Base-by-base conservation (phyloP, 139 green algal genomes). In the Mychonastes homosphaera region DNA sequence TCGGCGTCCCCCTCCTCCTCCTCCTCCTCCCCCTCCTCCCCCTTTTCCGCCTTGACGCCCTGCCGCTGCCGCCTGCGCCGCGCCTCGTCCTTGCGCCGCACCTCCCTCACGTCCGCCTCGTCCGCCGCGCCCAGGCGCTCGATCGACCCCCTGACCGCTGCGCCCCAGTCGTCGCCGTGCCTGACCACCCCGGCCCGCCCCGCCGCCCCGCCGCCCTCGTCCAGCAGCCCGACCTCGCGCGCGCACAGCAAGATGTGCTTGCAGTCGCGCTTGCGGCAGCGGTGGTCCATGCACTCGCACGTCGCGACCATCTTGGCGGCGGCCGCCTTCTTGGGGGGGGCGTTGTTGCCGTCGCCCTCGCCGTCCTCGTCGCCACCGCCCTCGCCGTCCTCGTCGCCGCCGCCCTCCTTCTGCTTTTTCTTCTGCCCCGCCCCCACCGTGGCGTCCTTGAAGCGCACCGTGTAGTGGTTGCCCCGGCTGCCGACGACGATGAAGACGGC, bases 241-340 rank as follows among this genome's bases (percentile, higher is more conserved):
- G 29, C 12, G 6, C 51, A 58, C 6, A 74, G 50, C 2, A 50
- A 33, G 39, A 82, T 82, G 64, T 79, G 71, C 53, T 79, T 82
- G 67, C 74, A 79, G 35, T 78, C 69, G 7, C 50, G 63, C 46
- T 70, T 73, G 6, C 74, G 63, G 10, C 39, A 57, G 21, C 69
- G 44, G 52, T 64, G 53, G 56, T 81, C 74, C 38, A 76, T 61
- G 60, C 74, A 81, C 23, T 65, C 32, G 53, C 74, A 81, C 41
- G 26, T 75, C 34, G 58, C n/a, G n/a, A n/a, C n/a, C n/a, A n/a
- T n/a, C n/a, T n/a, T n/a, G n/a, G n/a, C n/a, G n/a, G n/a, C n/a
- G n/a, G n/a, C n/a, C n/a, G n/a, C n/a, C n/a, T n/a, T n/a, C n/a
- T n/a, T n/a, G n/a, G n/a, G n/a, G n/a, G n/a, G n/a, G n/a, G n/a